Evolutionary conservation across 208 protist genomes (phyloP).

Genomic region (Crithidia fasciculata): DNA sequence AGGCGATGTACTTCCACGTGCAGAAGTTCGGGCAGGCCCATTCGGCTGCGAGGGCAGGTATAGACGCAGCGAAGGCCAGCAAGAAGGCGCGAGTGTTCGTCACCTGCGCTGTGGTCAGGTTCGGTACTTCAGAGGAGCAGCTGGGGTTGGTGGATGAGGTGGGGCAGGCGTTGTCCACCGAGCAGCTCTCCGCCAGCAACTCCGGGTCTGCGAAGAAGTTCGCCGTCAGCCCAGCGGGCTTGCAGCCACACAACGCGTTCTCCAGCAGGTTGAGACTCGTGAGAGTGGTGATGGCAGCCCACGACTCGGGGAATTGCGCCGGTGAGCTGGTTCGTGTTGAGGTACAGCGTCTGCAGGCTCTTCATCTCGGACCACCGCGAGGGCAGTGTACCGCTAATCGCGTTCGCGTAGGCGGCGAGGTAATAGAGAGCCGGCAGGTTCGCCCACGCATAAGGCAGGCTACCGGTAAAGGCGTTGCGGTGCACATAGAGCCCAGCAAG

Average conservation of each 20-base stretch:
- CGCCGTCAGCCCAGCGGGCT: not conserved
- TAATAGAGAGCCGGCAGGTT: not conserved
- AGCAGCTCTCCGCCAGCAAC: not conserved
- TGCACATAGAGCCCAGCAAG: not conserved
- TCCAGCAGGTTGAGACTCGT: not conserved
- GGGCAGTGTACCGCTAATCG: not conserved
- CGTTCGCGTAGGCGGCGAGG: not conserved
- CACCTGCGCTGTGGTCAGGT: not conserved
- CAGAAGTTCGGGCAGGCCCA: slow-evolving; percentile 7
- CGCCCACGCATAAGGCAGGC: not conserved
- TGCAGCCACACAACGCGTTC: not conserved
- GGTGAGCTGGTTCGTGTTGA: not conserved
- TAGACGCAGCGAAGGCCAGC: not conserved
- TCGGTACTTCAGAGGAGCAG: not conserved
- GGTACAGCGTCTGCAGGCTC: not conserved
- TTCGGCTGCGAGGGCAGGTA: not conserved
- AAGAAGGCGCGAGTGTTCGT: not conserved
- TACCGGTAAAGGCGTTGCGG: not conserved
- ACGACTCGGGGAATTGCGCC: slow-evolving; percentile 1
- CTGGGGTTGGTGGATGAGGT: not conserved
- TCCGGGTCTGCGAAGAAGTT: not conserved
- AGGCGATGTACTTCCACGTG: slow-evolving; percentile 7
- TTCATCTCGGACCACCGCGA: not conserved
- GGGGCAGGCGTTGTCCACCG: not conserved
- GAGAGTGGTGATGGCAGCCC: slow-evolving; percentile 1